Conservation (phyloP, 768 basidiomycete species). For the Pleurotus sapidus region DNA sequence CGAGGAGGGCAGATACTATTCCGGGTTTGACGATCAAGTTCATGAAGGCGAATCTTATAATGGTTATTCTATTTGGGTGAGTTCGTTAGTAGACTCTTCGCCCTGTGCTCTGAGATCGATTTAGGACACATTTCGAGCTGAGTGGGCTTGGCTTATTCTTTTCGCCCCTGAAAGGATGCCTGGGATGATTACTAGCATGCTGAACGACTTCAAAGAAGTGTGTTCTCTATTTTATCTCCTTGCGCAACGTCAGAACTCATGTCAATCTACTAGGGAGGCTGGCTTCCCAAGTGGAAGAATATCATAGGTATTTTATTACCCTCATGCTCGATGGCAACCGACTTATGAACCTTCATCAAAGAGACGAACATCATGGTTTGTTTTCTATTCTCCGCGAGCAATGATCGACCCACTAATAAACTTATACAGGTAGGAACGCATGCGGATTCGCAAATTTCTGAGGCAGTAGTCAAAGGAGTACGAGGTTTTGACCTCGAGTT, state of each 20-base stretch:
- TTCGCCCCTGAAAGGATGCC: constrained; percentile 75
- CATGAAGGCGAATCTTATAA: constrained; percentile 72
- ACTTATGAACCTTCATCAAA: constrained; percentile 8
- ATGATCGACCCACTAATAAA: neutral
- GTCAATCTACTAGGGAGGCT: constrained; percentile 50
- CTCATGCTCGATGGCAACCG: neutral
- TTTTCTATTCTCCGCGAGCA: neutral
- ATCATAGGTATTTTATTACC: constrained; percentile 45
- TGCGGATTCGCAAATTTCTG: constrained; percentile 74
- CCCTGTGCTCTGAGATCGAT: neutral
- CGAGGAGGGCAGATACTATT: constrained; percentile 60
- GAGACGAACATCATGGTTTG: constrained; percentile 84
- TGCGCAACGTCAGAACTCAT: constrained; percentile 10
- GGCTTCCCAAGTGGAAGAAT: constrained; percentile 93
- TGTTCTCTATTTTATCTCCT: neutral
- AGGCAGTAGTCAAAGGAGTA: constrained; percentile 66
- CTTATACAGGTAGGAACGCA: constrained; percentile 66
- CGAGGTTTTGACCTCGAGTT: constrained; percentile 58
- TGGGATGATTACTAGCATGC: constrained; percentile 76
- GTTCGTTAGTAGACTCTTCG: constrained; percentile 11
- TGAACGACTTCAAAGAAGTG: constrained; percentile 73
- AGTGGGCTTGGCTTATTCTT: constrained; percentile 77
- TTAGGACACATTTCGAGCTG: constrained; percentile 76
- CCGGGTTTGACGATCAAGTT: constrained; percentile 67
- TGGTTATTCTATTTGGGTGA: constrained; percentile 78